Evolutionary conservation across 1,139 yeast genomes (phyloP).

Genomic region (Hemisphaericaspora subhashii): DNA sequence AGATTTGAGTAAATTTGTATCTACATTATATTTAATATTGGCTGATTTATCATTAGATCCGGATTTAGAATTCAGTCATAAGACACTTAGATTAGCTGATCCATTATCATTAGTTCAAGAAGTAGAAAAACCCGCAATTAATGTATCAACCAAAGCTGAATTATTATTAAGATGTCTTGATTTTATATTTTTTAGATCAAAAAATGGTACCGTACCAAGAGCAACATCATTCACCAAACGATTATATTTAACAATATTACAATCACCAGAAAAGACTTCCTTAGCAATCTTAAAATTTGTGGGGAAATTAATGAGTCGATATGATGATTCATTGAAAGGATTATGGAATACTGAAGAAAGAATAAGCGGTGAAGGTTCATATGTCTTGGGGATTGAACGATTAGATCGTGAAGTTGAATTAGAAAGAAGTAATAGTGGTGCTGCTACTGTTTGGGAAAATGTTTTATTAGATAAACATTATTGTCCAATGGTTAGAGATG

Average conservation of each 20-base stretch:
- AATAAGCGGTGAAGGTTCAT: slow-evolving; percentile 63
- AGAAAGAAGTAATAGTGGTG: slow-evolving; percentile 79
- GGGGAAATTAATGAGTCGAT: slow-evolving; percentile 71
- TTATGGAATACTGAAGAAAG: slow-evolving; percentile 87
- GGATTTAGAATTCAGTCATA: slow-evolving; percentile 83
- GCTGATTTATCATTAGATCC: slow-evolving; percentile 73
- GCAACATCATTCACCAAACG: slow-evolving; percentile 85
- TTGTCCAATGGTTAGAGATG: slow-evolving; percentile 69
- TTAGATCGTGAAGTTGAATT: slow-evolving; percentile 52
- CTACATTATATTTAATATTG: slow-evolving; percentile 66
- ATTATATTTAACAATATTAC: slow-evolving; percentile 61
- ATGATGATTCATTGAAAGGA: slow-evolving; percentile 65
- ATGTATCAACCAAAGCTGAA: slow-evolving; percentile 88
- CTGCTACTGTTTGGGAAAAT: slow-evolving; percentile 89
- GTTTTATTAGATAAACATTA: slow-evolving; percentile 78
- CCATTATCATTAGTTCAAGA: slow-evolving; percentile 50
- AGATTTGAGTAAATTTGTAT: slow-evolving; percentile 70
- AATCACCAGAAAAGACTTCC: slow-evolving; percentile 86
- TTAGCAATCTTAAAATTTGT: slow-evolving; percentile 75
- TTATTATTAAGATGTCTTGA: slow-evolving; percentile 76
- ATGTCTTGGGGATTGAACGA: slow-evolving; percentile 66
- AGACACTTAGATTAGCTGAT: slow-evolving; percentile 74
- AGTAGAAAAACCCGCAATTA: slow-evolving; percentile 64
- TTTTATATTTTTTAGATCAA: slow-evolving; percentile 75
- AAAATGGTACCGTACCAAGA: slow-evolving; percentile 67